Percentiles rank a stretch among this genome's conserved stretches.
Conservation (phyloP, 108 stramenopile genomes). For the Nitzschia sp. region DNA sequence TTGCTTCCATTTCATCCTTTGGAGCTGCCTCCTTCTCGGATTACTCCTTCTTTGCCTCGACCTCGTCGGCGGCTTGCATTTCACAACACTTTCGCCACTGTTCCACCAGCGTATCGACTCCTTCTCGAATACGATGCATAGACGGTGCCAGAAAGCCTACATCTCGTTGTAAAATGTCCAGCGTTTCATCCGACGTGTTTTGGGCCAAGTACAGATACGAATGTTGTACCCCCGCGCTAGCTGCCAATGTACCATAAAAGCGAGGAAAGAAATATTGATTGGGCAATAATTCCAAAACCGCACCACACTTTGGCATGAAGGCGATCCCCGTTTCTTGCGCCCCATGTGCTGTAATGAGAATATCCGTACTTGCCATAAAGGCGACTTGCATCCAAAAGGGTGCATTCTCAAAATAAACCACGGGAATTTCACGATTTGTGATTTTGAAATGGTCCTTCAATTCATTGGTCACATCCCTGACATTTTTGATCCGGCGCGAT, state of each 20-base stretch:
- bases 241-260: constrained; percentile 22
- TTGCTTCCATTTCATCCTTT: too few relatives aligned
- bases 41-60: too few relatives aligned
- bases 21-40: too few relatives aligned
- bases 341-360: constrained; percentile 41
- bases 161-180: not conserved
- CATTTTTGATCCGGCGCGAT: not conserved
- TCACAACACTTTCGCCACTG: constrained; percentile 10
- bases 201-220: constrained; percentile 13
- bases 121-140: not conserved
- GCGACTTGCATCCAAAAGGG: constrained; percentile 15
- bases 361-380: constrained; percentile 20
- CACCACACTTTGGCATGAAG: constrained; percentile 36
- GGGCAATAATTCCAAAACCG: constrained; percentile 39
- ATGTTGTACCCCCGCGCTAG: constrained; percentile 3
- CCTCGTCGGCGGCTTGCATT: too few relatives aligned
- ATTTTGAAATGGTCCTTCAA: constrained; percentile 9
- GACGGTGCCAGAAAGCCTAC: not conserved
- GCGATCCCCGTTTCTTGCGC: constrained; percentile 22
- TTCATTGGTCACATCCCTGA: not conserved
- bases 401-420: constrained; percentile 5
- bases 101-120: not conserved
- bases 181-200: not conserved
- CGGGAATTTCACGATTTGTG: constrained; percentile 1
- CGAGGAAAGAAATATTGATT: constrained; percentile 9